Conservation (phyloP, 208 protist genomes). For the Phytomonas sp. region DNA sequence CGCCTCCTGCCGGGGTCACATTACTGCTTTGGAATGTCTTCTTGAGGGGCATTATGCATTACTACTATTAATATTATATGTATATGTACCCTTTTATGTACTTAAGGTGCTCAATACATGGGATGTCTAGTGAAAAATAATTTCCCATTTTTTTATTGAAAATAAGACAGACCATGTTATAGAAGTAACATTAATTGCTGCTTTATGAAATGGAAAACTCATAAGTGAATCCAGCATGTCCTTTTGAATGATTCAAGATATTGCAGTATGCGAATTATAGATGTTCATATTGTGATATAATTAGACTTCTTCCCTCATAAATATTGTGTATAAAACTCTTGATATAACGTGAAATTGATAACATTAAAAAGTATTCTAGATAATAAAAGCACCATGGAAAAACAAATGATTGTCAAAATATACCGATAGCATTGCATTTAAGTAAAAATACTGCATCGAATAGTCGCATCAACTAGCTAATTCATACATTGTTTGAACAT, state of each 20-base stretch:
- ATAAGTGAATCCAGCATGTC: background rate
- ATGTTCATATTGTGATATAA: background rate
- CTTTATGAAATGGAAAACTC: background rate
- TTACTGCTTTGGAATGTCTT: background rate
- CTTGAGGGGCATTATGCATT: background rate
- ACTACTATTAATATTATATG: background rate
- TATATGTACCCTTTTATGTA: background rate
- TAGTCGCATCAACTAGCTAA: background rate
- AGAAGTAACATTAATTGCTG: background rate
- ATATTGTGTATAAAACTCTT: background rate
- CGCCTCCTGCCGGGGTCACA: background rate
- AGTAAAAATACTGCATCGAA: background rate
- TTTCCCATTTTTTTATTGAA: background rate
- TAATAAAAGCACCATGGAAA: background rate
- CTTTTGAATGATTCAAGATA: background rate
- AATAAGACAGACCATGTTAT: background rate
- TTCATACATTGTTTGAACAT: background rate
- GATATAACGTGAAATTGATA: background rate
- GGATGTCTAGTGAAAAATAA: background rate
- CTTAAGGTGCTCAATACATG: background rate
- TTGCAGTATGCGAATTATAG: background rate
- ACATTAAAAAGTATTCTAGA: background rate
- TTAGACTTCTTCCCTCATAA: background rate
- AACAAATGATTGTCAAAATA: background rate
- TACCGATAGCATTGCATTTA: background rate